These are phyloP conservation scores for Spinacia oleracea DNA, from an alignment of 179 eudicot genomes.

Conservation along the genomic window DNA sequence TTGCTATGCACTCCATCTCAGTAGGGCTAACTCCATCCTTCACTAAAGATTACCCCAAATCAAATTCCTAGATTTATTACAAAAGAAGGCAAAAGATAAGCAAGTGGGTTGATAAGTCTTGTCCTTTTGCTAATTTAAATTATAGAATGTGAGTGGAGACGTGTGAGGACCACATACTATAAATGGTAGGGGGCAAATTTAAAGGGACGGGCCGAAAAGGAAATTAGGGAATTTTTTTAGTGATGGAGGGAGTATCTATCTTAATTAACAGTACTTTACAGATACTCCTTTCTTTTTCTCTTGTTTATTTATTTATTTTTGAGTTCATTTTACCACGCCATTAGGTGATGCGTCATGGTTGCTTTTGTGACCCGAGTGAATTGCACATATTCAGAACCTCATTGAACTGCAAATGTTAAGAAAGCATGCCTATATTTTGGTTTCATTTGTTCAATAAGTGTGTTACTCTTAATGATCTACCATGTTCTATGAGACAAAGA, in stretches of 20 bases:
- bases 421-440: not conserved
- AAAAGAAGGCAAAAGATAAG: too few species aligned
- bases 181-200: too few species aligned
- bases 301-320: not conserved
- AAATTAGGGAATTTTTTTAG: too few species aligned
- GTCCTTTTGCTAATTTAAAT: too few species aligned
- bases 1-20: too few species aligned
- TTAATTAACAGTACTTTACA: not conserved
- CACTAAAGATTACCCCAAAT: too few species aligned
- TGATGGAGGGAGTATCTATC: not conserved
- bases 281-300: not conserved
- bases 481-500: not conserved
- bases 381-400: not conserved
- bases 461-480: not conserved
- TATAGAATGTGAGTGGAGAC: too few species aligned
- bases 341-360: not conserved
- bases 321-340: not conserved
- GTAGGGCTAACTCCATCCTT: too few species aligned
- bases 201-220: too few species aligned
- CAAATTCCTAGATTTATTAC: too few species aligned
- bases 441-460: not conserved
- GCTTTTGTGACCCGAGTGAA: not conserved
- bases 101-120: too few species aligned
- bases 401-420: not conserved
- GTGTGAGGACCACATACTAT: too few species aligned